Conservation (phyloP, 2,329 filamentous ascomycete genomes). For the Fusarium austroafricanum region DNA sequence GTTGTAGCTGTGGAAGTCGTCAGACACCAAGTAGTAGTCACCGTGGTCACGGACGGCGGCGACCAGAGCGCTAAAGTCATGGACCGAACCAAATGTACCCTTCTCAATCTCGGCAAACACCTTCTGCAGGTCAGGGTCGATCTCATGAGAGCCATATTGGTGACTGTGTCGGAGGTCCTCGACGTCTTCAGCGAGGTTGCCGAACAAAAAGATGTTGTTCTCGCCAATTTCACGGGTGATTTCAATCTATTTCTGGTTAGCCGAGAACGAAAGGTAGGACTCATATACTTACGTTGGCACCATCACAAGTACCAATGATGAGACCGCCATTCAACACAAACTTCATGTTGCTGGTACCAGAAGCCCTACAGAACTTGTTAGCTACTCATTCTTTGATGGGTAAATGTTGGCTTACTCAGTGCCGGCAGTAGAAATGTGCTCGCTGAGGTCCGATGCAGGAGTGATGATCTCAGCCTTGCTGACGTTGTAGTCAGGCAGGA, state of each 20-base stretch:
- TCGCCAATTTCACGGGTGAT: constrained; percentile 98
- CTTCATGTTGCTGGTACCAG: constrained; percentile 98
- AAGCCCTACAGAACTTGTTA: constrained; percentile 56
- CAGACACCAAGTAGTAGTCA: constrained; percentile 97
- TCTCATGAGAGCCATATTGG: constrained; percentile 80
- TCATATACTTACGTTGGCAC: constrained; percentile 73
- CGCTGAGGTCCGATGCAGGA: constrained; percentile 94
- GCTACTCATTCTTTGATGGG: background rate
- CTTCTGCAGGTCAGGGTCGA: constrained; percentile 80
- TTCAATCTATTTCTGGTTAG: constrained; percentile 69
- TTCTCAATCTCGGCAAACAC: constrained; percentile 87
- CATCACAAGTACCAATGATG: constrained; percentile 97
- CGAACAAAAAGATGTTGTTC: constrained; percentile 98
- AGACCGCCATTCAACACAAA: constrained; percentile 97
- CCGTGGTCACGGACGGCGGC: constrained; percentile 90
- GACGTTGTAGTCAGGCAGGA: constrained; percentile 98
- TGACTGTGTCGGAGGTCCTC: constrained; percentile 94
- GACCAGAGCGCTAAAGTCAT: constrained; percentile 84
- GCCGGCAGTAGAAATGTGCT: constrained; percentile 98
- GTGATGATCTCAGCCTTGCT: constrained; percentile 98
- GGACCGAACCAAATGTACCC: constrained; percentile 82
- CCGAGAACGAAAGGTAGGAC: background rate
- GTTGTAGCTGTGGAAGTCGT: constrained; percentile 96
- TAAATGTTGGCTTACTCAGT: constrained; percentile 73
- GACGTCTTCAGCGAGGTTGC: constrained; percentile 94